Evolutionary conservation across 192 early-diverging fungal genomes (phyloP).

Genomic region (Coemansia sp.): DNA sequence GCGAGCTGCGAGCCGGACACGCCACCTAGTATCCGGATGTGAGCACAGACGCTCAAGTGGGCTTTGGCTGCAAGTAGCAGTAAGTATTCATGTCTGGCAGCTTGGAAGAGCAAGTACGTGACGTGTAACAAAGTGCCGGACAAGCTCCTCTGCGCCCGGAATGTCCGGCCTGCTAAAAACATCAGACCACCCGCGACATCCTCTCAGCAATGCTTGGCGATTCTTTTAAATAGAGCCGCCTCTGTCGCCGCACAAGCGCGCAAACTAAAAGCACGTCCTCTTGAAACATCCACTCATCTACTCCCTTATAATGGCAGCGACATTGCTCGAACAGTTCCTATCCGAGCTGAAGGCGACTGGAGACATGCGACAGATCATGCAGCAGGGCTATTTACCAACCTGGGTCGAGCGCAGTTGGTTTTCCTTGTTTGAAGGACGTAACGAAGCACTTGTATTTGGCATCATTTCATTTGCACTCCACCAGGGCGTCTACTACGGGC

Average conservation of each 20-base stretch:
- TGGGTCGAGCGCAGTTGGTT: conserved; percentile 62
- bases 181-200: no score
- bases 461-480: conserved; percentile 77
- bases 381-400: conserved; percentile 21
- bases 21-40: no score
- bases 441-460: conserved; percentile 65
- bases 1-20: not conserved
- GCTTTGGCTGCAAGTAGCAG: no score
- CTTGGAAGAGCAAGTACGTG: no score
- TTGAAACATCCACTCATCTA: not conserved
- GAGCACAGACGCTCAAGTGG: no score
- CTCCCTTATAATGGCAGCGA: not conserved
- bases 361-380: conserved; percentile 5
- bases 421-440: conserved; percentile 62
- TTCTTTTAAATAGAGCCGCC: not conserved
- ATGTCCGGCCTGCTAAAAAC: no score
- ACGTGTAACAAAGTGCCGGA: no score
- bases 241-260: not conserved
- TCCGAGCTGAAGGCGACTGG: conserved; percentile 25
- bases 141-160: no score
- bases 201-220: no score
- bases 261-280: not conserved
- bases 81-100: no score
- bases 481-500: conserved; percentile 86
- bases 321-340: conserved; percentile 24